Conservation (phyloP, 352 stramenopile species). For the Salisapilia sapeloensis region DNA sequence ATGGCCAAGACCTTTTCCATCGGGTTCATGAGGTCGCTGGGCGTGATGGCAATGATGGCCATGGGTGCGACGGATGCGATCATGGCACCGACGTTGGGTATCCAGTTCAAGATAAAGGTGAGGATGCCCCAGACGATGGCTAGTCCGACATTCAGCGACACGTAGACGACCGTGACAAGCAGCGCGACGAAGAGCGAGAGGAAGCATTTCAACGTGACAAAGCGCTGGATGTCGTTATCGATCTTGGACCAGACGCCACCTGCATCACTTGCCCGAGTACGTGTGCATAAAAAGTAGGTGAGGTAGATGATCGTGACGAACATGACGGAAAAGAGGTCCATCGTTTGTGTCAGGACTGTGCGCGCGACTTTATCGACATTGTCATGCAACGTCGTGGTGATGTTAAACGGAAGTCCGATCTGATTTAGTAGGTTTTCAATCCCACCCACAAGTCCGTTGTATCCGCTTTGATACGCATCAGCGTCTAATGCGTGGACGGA, state of each 20-base stretch:
- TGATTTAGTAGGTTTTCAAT: conserved; percentile 50
- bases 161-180: conserved; percentile 78
- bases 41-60: conserved; percentile 78
- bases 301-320: conserved; percentile 84
- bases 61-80: conserved; percentile 71
- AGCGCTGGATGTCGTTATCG: conserved; percentile 78
- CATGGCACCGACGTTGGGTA: conserved; percentile 79
- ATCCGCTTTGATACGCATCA: conserved; percentile 68
- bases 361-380: conserved; percentile 80
- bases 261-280: conserved; percentile 65
- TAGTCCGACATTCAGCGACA: conserved; percentile 77
- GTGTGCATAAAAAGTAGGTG: conserved; percentile 78
- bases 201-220: conserved; percentile 81
- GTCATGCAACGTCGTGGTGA: conserved; percentile 79
- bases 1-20: conserved; percentile 84
- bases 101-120: conserved; percentile 83
- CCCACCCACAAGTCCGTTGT: conserved; percentile 46
- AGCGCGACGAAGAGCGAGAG: conserved; percentile 76
- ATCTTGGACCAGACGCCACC: conserved; percentile 81
- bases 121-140: conserved; percentile 80
- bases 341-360: conserved; percentile 72
- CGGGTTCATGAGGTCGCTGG: conserved; percentile 65
- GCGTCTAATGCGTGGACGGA: conserved; percentile 71
- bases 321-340: conserved; percentile 82
- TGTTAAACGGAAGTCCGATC: conserved; percentile 72